Evolutionary conservation across 2,329 filamentous ascomycete genomes (phyloP), one percentile per base, ranked within the genome.

Genomic region (Penicillium sp.): DNA sequence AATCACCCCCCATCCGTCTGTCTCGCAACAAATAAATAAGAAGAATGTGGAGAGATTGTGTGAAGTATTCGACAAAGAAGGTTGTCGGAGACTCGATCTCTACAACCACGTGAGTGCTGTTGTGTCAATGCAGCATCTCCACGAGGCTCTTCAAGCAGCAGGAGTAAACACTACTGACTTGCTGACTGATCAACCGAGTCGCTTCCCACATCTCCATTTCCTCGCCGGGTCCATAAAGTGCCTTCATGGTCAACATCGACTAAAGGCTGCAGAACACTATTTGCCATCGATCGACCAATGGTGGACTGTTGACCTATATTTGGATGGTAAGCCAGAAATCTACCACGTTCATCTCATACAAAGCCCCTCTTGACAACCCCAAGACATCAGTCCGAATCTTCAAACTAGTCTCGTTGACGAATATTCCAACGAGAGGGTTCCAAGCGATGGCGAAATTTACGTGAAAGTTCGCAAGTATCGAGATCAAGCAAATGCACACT

Each of bases 281-380:
- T 46, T 70, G 22, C 41, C 61, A 26, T 52, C 56, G 7, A 45
- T 44, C 20, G 61, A 70, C 43, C 50, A 57, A 41, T 67, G 58
- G 63, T 72, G 65, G 68, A 63, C 59, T 31, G 66, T 71, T 12
- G 63, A 72, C 55, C 47, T 71, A 11, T 72, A 68, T 48, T 53
- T 65, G 12, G 60, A 63, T 55, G 62, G 67, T 70, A 56, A 53
- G 53, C 27, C 22, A 31, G 26, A 43, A 43, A 51, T 61, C 44
- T 45, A 29, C 22, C 27, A 20, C 12, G 14, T 43, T 6, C 41
- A n/a, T n/a, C n/a, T n/a, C 41, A 6, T 6, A 14, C 8, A 50
- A 42, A 25, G 14, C 29, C 25, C 15, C 14, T 49, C 23, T 48
- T 58, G 29, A 58, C 33, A 51, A 29, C 48, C 42, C 33, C n/a